Evolutionary conservation across 257 asterid genomes (phyloP).

Genomic region (Lycium barbarum): DNA sequence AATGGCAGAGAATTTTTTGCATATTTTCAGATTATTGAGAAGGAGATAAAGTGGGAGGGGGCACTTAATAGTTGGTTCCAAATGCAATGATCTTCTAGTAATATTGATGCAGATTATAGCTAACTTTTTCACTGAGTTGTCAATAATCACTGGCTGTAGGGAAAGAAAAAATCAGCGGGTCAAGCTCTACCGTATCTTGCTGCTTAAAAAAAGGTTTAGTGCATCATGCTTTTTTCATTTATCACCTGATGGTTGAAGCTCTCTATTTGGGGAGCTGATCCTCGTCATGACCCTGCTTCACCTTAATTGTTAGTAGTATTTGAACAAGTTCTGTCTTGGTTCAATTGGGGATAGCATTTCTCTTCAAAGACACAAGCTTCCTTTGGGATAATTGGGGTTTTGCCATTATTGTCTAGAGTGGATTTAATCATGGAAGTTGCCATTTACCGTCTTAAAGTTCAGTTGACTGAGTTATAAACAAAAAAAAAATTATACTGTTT

Average conservation of each 20-base stretch:
- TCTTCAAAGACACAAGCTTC: neutral
- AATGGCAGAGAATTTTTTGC: neutral
- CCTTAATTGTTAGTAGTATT: neutral
- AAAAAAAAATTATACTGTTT: neutral
- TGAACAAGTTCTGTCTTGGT: neutral
- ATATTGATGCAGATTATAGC: neutral
- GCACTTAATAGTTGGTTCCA: neutral
- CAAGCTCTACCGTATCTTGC: neutral
- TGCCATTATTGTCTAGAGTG: neutral
- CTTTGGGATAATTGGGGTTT: neutral
- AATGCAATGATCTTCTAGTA: slow-evolving; percentile 4
- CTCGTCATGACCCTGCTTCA: neutral
- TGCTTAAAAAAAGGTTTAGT: neutral
- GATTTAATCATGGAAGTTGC: too few relatives aligned
- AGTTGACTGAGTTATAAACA: neutral
- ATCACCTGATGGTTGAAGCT: neutral
- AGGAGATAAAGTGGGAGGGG: neutral
- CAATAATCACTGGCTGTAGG: neutral
- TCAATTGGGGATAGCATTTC: neutral
- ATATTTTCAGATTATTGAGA: neutral
- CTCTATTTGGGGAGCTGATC: neutral
- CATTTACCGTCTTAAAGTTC: neutral
- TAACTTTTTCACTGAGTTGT: neutral
- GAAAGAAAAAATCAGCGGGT: neutral
- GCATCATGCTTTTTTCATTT: neutral